Percentiles rank a stretch among this genome's conserved stretches.
Conservation (phyloP, 208 protist species). For the Acanthamoeba rhysodes region DNA sequence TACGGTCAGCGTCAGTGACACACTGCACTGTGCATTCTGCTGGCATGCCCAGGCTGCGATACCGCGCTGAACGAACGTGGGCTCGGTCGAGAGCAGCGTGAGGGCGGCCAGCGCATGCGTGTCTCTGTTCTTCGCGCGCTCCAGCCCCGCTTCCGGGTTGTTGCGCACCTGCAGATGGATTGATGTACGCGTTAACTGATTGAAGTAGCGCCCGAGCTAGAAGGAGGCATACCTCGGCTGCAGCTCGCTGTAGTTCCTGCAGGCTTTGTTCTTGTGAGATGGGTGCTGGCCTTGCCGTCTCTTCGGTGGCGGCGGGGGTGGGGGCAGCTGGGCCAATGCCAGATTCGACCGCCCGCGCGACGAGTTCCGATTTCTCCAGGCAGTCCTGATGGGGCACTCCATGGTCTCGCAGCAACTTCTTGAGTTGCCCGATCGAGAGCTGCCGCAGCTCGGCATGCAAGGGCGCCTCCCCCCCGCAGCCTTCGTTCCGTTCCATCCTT, state of each 20-base stretch:
- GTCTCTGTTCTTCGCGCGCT: not conserved
- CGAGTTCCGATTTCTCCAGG: slow-evolving; percentile 9
- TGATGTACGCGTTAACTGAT: too few relatives aligned
- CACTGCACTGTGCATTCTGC: too few relatives aligned
- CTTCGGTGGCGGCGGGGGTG: not conserved
- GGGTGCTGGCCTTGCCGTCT: not conserved
- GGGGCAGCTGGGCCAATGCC: not conserved
- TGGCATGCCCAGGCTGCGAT: too few relatives aligned
- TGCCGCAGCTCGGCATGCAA: not conserved
- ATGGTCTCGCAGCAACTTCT: not conserved
- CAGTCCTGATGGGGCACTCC: not conserved
- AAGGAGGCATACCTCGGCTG: not conserved
- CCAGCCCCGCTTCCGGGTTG: not conserved
- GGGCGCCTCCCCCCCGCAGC: too few relatives aligned
- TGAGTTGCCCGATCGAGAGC: not conserved
- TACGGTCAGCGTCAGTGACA: too few relatives aligned
- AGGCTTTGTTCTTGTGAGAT: not conserved
- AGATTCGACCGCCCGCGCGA: not conserved
- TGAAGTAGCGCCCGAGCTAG: not conserved
- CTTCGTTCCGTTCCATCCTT: too few relatives aligned
- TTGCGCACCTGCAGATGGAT: not conserved
- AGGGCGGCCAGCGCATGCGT: not conserved
- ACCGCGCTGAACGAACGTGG: not conserved
- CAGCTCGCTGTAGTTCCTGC: not conserved
- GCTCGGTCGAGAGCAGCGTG: not conserved